phyloP scores from a whole-genome alignment of 495 filamentous ascomycete genomes.

The Tuber melanosporum region DNA sequence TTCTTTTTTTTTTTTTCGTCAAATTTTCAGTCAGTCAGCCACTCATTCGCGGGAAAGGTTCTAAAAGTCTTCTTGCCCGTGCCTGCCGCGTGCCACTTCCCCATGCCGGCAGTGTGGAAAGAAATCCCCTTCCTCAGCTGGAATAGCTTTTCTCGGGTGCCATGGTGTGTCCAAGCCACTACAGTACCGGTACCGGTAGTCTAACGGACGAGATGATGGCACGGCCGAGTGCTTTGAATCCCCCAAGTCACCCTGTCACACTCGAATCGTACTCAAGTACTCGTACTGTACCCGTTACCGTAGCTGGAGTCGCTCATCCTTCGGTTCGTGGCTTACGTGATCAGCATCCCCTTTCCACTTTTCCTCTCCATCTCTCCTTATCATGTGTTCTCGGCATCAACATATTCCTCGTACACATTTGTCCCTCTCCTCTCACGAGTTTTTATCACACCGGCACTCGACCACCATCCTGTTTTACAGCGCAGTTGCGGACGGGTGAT shows the following conservation, averaged over 20 bases:
- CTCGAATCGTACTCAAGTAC: not conserved
- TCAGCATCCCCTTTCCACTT: not conserved
- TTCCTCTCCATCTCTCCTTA: not conserved
- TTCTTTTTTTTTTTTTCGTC: not conserved
- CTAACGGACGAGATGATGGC: not conserved
- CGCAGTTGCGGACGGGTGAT: not conserved
- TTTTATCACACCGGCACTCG: not conserved
- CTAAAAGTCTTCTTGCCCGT: conserved; percentile 32
- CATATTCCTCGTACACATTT: not conserved
- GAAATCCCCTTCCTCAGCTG: conserved; percentile 5
- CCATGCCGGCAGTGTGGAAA: not conserved
- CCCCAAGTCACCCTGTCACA: not conserved
- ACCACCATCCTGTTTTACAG: not conserved
- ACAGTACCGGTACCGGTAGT: no score
- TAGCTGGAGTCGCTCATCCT: not conserved
- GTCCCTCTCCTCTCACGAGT: not conserved
- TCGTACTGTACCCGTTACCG: not conserved
- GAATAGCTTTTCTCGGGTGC: not conserved
- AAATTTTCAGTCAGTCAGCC: not conserved
- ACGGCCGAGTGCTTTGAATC: not conserved
- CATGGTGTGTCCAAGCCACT: not conserved
- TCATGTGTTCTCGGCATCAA: not conserved
- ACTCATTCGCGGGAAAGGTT: conserved; percentile 28
- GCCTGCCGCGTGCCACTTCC: conserved; percentile 18
- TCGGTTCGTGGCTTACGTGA: not conserved